Base-by-base conservation (phyloP, 2,329 filamentous ascomycete genomes). In the Diplodia intermedia region DNA sequence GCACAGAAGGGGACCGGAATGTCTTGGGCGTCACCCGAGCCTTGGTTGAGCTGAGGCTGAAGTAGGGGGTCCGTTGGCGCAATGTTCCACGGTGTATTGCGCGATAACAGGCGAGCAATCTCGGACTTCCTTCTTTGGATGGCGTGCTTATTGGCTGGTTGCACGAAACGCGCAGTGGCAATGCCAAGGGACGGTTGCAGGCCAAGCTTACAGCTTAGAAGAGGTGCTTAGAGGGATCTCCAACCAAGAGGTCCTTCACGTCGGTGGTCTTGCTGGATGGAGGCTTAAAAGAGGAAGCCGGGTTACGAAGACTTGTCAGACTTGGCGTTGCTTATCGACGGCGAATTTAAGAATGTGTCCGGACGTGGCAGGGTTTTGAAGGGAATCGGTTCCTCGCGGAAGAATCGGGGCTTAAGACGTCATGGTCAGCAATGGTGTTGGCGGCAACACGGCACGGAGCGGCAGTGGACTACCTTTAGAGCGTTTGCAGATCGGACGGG, bases 71-170 rank as follows among this genome's bases (percentile, higher is more conserved):
- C 18, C 29, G 60, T 40, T 63, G 60, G 60, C 60, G 60, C 47
- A 52, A 63, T 63, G 43, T 18, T 52, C 60, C 43, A 52, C 31
- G 60, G 47, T 63, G 18, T 26, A 63, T 63, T 43, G 47, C 60
- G 47, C 47, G 60, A 63, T 63, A 40, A 33, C 29, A 38, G 60
- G 60, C 60, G 31, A 63, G 26, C 56, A 40, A 14, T 33, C 47
- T 38, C 60, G 31, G 52, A 38, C 36, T 63, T 63, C 43, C n/a
- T 47, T n/a, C 29, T 52, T 47, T 1, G 60, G 31, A 63, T 63
- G 60, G 20, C 60, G 60, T 52, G 60, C 29, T 63, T 52, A 9
- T 33, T 63, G 50, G 60, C 3, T 52, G 47, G 60, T 63, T 63
- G 60, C 60, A 63, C 60, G 47, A 52, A 29, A 49, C 43, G 56